Evolutionary conservation across 148 eudicot species (phyloP), one percentile per base, ranked within the genome.

Genomic region (Rhododendron williamsianum): DNA sequence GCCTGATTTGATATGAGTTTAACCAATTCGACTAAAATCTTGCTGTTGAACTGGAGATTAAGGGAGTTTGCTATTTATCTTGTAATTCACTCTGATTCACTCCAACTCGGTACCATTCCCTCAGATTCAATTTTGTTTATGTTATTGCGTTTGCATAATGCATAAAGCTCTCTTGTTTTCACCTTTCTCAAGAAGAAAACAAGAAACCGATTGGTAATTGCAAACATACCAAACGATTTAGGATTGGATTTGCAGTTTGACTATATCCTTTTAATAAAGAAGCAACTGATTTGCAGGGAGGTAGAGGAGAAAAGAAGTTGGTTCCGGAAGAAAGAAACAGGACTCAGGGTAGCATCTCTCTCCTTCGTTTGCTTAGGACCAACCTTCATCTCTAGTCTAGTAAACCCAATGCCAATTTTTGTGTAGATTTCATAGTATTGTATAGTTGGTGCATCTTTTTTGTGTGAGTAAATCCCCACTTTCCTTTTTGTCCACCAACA

Each of bases 291-390:
- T 83, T 87, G 85, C 93, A 93, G 98, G 92, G 91, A 84, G 85
- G 82, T 76, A 89, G 80, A 81, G 90, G 90, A 76, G 91, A 90
- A 83, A 91, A 60, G 84, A 90, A 76, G 76, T 30, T 83, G 82
- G 87, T 85, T 48, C 78, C 76, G 60, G 91, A 87, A 63, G 91
- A 87, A 33, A 82, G 67, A 83, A 91, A 82, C 80, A 91, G 90
- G 88, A 91, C 90, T 9, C 87, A 84, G 81, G 95, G 93, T 43
- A 92, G 87, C 90, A 87, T 86, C 56, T 86, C 93, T 63, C 93
- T 94, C 25, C 84, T 91, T n/a, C 93, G 85, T 25, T 58, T 94
- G 87, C 92, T 94, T 76, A 92, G 86, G 84, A 89, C 84, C 83
- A 87, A 88, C 82, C 87, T 91, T 85, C 88, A 84, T 78, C 84